These are phyloP conservation scores for Anacardium occidentale DNA, from an alignment of 345 rosid species.

Conservation along the genomic window DNA sequence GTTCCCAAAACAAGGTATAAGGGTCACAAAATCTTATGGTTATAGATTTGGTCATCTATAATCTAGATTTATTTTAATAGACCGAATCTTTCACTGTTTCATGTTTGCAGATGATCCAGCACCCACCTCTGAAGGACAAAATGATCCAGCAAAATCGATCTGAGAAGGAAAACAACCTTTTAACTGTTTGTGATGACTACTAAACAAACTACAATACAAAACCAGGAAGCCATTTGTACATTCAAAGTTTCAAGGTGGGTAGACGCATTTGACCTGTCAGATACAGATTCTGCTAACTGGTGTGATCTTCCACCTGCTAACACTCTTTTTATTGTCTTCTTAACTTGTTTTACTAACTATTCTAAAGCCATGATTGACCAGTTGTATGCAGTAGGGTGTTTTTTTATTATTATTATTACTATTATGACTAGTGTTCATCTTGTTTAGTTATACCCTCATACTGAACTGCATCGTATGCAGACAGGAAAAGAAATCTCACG, in stretches of 20 bases:
- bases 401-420: no score
- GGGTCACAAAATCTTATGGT: constrained; percentile 1
- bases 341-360: not conserved
- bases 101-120: constrained; percentile 38
- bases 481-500: constrained; percentile 12
- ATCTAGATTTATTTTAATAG: no score
- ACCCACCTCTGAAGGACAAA: constrained; percentile 23
- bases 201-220: constrained; percentile 5
- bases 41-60: no score
- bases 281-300: constrained; percentile 30
- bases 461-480: not conserved
- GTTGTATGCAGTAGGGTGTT: constrained; percentile 17
- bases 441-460: constrained; percentile 13
- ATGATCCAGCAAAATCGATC: constrained; percentile 21
- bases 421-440: constrained; percentile 1
- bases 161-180: constrained; percentile 23
- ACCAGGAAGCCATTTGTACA: constrained; percentile 31
- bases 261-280: constrained; percentile 33
- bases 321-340: constrained; percentile 5
- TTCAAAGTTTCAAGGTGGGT: constrained; percentile 31
- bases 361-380: constrained; percentile 1
- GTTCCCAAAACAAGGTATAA: constrained; percentile 42
- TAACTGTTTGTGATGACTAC: constrained; percentile 18
- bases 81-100: not conserved
- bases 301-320: constrained; percentile 21